Conservation (phyloP, 75 land plant genomes). For the Cupressus sempervirens region DNA sequence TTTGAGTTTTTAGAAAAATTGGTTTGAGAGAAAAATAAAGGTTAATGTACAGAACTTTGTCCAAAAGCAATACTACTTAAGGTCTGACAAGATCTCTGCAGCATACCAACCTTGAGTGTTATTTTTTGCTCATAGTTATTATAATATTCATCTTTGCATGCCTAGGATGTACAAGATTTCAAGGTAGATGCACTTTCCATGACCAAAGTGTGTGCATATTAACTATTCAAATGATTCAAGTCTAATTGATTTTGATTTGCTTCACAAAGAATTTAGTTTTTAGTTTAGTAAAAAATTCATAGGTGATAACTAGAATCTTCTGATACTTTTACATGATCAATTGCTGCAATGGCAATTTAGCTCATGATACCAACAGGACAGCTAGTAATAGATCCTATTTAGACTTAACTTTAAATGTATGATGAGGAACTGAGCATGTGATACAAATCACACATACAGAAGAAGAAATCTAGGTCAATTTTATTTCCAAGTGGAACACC, state of each 20-base stretch:
- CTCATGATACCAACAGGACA: too few species aligned
- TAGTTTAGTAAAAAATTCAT: too few species aligned
- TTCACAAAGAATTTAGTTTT: too few species aligned
- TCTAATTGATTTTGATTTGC: neutral
- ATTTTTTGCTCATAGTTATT: neutral
- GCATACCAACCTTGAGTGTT: neutral
- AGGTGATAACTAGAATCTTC: neutral
- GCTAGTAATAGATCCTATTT: neutral
- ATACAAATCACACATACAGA: neutral
- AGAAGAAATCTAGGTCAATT: neutral
- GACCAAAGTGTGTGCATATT: neutral
- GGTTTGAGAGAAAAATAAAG: neutral
- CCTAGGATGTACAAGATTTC: neutral
- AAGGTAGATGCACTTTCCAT: neutral
- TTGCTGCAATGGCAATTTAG: neutral
- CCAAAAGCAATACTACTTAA: too few species aligned
- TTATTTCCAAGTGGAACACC: neutral
- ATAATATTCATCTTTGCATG: too few species aligned
- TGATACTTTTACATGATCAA: neutral
- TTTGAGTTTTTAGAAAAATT: neutral
- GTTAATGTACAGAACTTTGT: neutral
- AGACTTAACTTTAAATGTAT: neutral
- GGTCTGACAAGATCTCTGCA: neutral
- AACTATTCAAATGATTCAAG: neutral
- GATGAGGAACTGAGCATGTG: neutral